A percentile compares a stretch with the other conserved stretches of the same genome.
Evolutionary conservation across 495 filamentous ascomycete species (phyloP).

Genomic region (Neurospora sp.): DNA sequence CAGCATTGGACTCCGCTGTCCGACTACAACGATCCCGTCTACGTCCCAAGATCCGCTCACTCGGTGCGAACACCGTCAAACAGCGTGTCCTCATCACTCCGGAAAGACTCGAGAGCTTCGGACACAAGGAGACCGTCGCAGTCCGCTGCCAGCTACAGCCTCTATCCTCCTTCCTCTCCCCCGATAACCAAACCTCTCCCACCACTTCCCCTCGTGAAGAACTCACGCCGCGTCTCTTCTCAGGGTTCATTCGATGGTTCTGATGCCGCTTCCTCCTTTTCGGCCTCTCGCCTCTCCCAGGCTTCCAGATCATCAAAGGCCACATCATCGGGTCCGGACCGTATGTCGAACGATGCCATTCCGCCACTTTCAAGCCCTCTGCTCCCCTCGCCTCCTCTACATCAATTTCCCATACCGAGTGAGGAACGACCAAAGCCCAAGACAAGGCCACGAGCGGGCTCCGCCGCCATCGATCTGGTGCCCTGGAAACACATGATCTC

Average conservation of each 20-base stretch:
- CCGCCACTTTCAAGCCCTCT: background rate
- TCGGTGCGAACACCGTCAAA: slow-evolving; percentile 1
- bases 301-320: slow-evolving; percentile 3
- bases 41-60: slow-evolving; percentile 4
- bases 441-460: slow-evolving; percentile 3
- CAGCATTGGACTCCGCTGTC: slow-evolving; percentile 2
- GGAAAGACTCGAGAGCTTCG: slow-evolving; percentile 13
- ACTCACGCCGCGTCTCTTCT: slow-evolving; percentile 10
- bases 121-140: slow-evolving; percentile 15
- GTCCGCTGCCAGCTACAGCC: slow-evolving; percentile 12
- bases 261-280: slow-evolving; percentile 7
- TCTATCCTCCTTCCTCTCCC: slow-evolving; percentile 16
- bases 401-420: background rate
- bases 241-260: slow-evolving; percentile 13
- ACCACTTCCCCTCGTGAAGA: slow-evolving; percentile 8
- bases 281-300: slow-evolving; percentile 10
- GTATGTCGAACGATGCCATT: background rate
- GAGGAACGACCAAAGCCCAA: slow-evolving; percentile 1
- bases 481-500: slow-evolving; percentile 19
- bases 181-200: slow-evolving; percentile 17
- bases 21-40: slow-evolving; percentile 5
- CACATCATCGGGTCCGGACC: slow-evolving; percentile 3
- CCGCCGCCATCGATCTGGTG: slow-evolving; percentile 7
- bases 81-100: slow-evolving; percentile 4
- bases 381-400: background rate